Evolutionary conservation across 176 grass and related monocot genomes (phyloP).

Genomic region (Urochloa ruziziensis): DNA sequence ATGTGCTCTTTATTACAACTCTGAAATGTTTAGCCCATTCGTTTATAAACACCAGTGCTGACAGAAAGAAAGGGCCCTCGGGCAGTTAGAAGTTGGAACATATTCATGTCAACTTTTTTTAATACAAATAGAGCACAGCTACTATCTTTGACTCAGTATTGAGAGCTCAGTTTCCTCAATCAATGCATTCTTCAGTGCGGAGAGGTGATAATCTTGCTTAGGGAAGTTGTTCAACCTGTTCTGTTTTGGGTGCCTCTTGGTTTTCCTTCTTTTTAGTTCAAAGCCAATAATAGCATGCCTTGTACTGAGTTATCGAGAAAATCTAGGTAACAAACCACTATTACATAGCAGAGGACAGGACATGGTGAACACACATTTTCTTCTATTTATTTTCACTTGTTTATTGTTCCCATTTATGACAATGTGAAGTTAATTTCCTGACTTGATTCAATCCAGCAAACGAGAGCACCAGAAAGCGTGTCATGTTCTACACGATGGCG

Average conservation of each 20-base stretch:
- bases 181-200: neutral
- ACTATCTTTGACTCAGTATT: neutral
- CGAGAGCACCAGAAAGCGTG: slow-evolving; percentile 90
- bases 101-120: neutral
- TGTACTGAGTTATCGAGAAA: neutral
- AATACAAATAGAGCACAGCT: neutral
- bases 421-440: neutral
- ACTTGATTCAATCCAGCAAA: slow-evolving; percentile 64
- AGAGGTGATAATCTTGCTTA: neutral
- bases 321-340: neutral
- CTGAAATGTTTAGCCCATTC: neutral
- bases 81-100: neutral
- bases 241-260: neutral
- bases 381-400: slow-evolving; percentile 1
- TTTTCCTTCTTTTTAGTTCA: neutral
- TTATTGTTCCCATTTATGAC: neutral
- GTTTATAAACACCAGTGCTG: neutral
- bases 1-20: neutral
- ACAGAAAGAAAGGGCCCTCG: neutral
- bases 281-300: neutral
- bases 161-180: neutral
- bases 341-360: neutral
- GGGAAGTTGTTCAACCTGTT: neutral
- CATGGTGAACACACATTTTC: neutral
- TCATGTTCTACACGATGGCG: slow-evolving; percentile 75